Evolutionary conservation across 306 rosid genomes (phyloP), one percentile per base, ranked within the genome.

Genomic region (Begonia loranthoides): DNA sequence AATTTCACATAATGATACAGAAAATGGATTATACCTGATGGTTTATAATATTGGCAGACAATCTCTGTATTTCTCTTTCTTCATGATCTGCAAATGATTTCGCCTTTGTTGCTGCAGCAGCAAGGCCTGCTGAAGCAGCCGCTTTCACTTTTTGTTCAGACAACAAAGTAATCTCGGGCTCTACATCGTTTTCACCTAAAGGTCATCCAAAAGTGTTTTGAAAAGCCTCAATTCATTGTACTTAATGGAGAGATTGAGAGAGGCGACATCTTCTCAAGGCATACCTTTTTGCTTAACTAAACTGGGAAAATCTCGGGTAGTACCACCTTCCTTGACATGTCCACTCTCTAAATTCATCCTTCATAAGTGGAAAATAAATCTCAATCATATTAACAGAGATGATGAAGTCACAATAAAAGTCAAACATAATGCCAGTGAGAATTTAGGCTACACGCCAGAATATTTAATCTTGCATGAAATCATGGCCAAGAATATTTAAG

Each of bases 1-100:
- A 43, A 21, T 47, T 19, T 10, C 52, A 61, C 2, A 19, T 19
- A 19, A 19, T 0, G 22, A 19, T 19, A 19, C 22, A 19, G 22
- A 19, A 2, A 19, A 63, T 48, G 12, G 16, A 58, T 13, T 41
- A 60, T 80, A 92, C 99, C 96, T 92, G 94, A 70, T 92, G 99
- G 28, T 79, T 92, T 58, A 92, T 66, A 9, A 92, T 87, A 70
- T 83, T 92, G 54, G 96, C 99, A 58, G 94, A 92, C 54, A 87
- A 69, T 65, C 99, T 84, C 80, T 92, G 99, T 63, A 92, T 92
- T 79, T 92, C 99, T n/a, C 99, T 77, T 70, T 92, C 99, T 81
- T 92, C 99, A 33, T 92, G 96, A 65, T 92, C 99, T 0, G 96
- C 96, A 73, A 92, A 92, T 57, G 83, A 70, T 71, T 92, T 92